phyloP scores from a whole-genome alignment of 352 stramenopile genomes.

The Ophiocytium majus region DNA sequence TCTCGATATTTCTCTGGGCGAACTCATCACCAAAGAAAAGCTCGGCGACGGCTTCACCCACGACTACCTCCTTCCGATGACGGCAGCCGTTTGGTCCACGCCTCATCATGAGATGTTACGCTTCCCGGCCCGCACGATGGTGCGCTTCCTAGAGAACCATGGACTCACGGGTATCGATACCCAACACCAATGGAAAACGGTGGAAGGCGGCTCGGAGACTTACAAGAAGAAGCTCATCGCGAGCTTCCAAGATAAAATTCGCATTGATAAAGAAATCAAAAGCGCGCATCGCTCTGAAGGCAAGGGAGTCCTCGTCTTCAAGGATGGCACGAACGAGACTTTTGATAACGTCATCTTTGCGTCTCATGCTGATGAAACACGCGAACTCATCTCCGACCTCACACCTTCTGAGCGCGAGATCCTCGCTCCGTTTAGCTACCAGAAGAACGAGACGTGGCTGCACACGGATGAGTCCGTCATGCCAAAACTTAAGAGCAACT shows the following conservation, averaged over 20 bases:
- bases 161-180: background rate
- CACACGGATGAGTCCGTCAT: background rate
- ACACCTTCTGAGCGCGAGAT: background rate
- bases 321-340: background rate
- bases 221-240: background rate
- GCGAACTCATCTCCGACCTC: background rate
- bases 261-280: background rate
- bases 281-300: background rate
- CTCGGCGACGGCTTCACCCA: background rate
- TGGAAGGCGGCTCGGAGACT: background rate
- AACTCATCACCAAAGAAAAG: background rate
- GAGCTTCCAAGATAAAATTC: too few species aligned
- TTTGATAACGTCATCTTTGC: conserved; percentile 10
- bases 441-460: background rate
- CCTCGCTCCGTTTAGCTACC: background rate
- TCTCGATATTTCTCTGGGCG: too few species aligned
- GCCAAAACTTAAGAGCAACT: background rate
- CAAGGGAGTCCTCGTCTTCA: background rate
- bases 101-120: background rate
- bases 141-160: background rate
- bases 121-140: background rate
- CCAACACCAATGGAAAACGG: background rate
- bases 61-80: background rate
- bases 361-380: background rate
- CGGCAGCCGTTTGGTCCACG: background rate